A percentile compares a stretch with the other conserved stretches of the same genome.
These are phyloP conservation scores for Collybia nuda DNA, from an alignment of 768 basidiomycete species.

Conservation along the genomic window DNA sequence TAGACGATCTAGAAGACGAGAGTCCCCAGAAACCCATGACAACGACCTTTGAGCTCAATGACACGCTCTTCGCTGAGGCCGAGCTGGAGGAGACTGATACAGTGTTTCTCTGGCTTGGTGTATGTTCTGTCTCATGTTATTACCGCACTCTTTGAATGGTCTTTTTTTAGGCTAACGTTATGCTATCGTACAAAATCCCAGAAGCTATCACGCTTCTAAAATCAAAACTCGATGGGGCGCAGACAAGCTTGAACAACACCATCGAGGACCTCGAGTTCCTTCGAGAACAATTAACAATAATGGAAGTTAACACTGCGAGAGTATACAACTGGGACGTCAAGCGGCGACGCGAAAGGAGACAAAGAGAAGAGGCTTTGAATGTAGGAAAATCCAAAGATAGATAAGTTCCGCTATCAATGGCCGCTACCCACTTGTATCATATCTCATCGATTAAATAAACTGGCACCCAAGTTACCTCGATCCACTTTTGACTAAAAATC, in stretches of 20 bases:
- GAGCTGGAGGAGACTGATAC: slow-evolving; percentile 83
- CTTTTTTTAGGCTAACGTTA: slow-evolving; percentile 82
- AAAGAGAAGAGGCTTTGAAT: slow-evolving; percentile 31
- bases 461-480: no score
- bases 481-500: no score
- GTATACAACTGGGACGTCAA: slow-evolving; percentile 98
- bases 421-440: no score
- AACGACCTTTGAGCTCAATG: slow-evolving; percentile 94
- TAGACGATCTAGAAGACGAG: slow-evolving; percentile 53
- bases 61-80: slow-evolving; percentile 93
- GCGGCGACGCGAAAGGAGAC: slow-evolving; percentile 60
- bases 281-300: slow-evolving; percentile 92
- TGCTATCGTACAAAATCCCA: slow-evolving; percentile 89
- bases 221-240: slow-evolving; percentile 73
- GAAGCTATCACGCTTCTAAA: slow-evolving; percentile 74
- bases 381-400: neutral
- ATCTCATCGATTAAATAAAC: no score
- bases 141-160: neutral
- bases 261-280: slow-evolving; percentile 91
- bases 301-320: slow-evolving; percentile 94
- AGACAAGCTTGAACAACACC: slow-evolving; percentile 62
- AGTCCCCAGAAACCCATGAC: slow-evolving; percentile 53
- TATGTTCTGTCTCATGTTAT: slow-evolving; percentile 38
- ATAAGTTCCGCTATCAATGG: neutral
- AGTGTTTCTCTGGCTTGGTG: slow-evolving; percentile 95